Base-by-base conservation (phyloP, 768 basidiomycete genomes). In the Lactarius evosmus region DNA sequence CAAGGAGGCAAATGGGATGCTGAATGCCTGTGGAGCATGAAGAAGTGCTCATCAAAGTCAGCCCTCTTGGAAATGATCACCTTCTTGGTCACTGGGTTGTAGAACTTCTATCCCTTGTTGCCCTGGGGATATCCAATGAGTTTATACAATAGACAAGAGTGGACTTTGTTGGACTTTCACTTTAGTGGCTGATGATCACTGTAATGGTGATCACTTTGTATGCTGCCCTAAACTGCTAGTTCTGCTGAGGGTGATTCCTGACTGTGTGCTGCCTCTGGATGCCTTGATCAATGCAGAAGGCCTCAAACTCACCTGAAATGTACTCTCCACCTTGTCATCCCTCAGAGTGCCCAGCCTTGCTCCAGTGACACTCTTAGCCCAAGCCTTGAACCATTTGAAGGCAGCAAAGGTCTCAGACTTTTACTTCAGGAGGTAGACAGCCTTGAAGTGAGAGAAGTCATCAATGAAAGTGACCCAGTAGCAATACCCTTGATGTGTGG, bases 61-160 rank as follows among this genome's bases (percentile, higher is more conserved):
- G 60, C 67, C 9, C 54, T 9, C n/a, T 65, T 50, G 7, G 53
- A 56, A 22, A 67, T 65, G 12, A 67, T 4, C 14, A 58, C 50
- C 33, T 60, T 65, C 40, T 52, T 51, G 19, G 60, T 60, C 2
- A 27, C 19, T 1, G 61, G 60, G 55, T 78, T 64, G 32, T 74
- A 76, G 67, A 75, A 73, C 19, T 69, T 56, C 56, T 74, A 79
- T 0, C 72, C 74, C 58, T 78, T 78, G 1, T 75, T 70, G 16
- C 71, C 70, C 1, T 60, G 33, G 1, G 71, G 68, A 59, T 79
- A 80, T 2, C 79, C 76, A 57, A 79, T 72, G 40, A n/a, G n/a
- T n/a, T n/a, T n/a, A n/a, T n/a, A n/a, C n/a, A n/a, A n/a, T n/a
- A n/a, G n/a, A n/a, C n/a, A n/a, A n/a, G n/a, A n/a, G n/a, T n/a